phyloP scores from a whole-genome alignment of 176 grass and related monocot species.

The Ananas comosus region DNA sequence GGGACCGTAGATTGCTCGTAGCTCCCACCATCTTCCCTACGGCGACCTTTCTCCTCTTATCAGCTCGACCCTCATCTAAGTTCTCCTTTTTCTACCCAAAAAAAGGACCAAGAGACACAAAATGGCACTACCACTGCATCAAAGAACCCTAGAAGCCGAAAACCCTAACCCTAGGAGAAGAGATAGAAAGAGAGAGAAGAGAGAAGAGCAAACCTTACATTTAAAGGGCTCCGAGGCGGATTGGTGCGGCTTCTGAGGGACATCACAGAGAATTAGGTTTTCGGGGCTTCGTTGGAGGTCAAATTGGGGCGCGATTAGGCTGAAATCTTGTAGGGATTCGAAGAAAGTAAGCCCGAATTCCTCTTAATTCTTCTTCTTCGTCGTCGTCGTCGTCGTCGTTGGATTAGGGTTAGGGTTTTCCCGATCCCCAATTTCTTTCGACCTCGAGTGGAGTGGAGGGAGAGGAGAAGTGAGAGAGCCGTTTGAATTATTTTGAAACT shows the following conservation, averaged over 20 bases:
- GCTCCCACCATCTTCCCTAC: neutral
- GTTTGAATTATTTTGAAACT: constrained; percentile 2
- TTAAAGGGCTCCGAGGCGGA: neutral
- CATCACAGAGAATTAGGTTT: neutral
- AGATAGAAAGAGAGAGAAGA: neutral
- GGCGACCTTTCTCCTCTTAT: constrained; percentile 5
- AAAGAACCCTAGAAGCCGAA: neutral
- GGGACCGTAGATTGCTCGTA: neutral
- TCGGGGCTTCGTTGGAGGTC: neutral
- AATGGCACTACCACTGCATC: no score
- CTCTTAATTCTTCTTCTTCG: neutral
- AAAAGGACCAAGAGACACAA: neutral
- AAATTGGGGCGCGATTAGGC: neutral
- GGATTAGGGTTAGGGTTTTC: neutral
- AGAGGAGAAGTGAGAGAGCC: neutral
- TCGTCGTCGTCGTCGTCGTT: neutral
- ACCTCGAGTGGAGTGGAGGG: neutral
- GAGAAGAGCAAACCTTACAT: neutral
- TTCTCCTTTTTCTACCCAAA: constrained; percentile 19
- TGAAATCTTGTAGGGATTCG: neutral
- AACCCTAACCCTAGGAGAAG: neutral
- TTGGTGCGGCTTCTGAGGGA: neutral
- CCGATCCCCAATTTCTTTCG: neutral
- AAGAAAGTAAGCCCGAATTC: neutral
- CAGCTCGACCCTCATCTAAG: neutral